Evolutionary conservation across 352 stramenopile genomes (phyloP).

Genomic region (Aphanomyces stellatus): DNA sequence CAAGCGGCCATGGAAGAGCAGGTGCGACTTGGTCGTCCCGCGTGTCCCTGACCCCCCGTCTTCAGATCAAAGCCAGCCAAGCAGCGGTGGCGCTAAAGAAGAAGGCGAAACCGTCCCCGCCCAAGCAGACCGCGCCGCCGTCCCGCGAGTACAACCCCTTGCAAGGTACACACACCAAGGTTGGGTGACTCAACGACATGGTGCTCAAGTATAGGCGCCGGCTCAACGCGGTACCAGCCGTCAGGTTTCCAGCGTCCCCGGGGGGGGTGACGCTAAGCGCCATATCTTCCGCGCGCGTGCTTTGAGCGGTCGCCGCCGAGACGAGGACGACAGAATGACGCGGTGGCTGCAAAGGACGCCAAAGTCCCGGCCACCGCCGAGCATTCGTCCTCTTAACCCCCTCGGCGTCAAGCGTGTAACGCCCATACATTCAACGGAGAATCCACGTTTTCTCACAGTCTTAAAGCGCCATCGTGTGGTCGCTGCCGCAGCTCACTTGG

Average conservation of each 20-base stretch:
- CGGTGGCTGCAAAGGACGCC: neutral
- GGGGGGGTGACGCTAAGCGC: slow-evolving; percentile 1
- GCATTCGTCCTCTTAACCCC: too few species aligned
- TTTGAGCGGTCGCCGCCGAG: too few species aligned
- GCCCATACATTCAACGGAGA: too few species aligned
- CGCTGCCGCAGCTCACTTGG: slow-evolving; percentile 13
- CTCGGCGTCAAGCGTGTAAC: too few species aligned
- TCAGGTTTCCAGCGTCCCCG: slow-evolving; percentile 8
- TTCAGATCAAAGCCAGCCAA: slow-evolving; percentile 17
- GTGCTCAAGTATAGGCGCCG: neutral
- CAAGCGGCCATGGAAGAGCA: slow-evolving; percentile 3
- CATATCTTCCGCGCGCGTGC: too few species aligned
- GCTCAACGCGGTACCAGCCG: neutral
- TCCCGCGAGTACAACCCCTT: neutral
- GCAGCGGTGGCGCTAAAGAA: slow-evolving; percentile 5
- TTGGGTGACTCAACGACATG: neutral
- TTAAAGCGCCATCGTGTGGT: slow-evolving; percentile 18
- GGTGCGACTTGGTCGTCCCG: neutral
- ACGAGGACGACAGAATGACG: neutral
- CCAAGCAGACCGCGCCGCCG: too few species aligned
- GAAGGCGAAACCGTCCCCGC: neutral
- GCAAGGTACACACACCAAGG: neutral
- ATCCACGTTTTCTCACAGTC: too few species aligned
- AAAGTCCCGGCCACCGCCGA: neutral
- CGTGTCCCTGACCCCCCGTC: neutral